phyloP scores from a whole-genome alignment of 2,329 filamentous ascomycete species.

The Aspergillus alliaceus region DNA sequence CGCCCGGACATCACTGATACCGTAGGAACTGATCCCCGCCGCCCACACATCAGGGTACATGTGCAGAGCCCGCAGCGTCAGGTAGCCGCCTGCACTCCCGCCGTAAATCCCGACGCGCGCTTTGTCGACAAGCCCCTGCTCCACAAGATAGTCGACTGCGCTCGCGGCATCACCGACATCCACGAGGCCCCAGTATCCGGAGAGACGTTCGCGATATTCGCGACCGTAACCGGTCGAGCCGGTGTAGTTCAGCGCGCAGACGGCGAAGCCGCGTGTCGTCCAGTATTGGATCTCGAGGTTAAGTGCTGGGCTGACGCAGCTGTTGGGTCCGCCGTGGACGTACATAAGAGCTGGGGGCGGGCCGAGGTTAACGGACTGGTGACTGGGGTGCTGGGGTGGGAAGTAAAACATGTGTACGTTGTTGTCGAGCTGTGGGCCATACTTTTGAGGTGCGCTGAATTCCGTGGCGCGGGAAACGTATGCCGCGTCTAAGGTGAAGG shows the following conservation, averaged over 20 bases:
- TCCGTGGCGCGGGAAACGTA: slow-evolving; percentile 32
- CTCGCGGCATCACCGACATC: slow-evolving; percentile 55
- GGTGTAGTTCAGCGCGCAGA: slow-evolving; percentile 53
- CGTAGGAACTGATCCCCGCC: slow-evolving; percentile 52
- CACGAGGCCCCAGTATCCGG: slow-evolving; percentile 52
- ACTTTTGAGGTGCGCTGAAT: slow-evolving; percentile 35
- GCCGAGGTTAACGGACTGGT: slow-evolving; percentile 29
- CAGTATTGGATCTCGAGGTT: slow-evolving; percentile 52
- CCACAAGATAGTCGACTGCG: slow-evolving; percentile 45
- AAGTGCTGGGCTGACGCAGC: slow-evolving; percentile 45
- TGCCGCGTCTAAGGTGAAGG: slow-evolving; percentile 4
- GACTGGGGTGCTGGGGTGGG: slow-evolving; percentile 51
- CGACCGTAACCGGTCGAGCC: slow-evolving; percentile 55
- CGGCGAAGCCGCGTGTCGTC: slow-evolving; percentile 56
- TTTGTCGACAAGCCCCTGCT: slow-evolving; percentile 36
- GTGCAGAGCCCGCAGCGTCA: slow-evolving; percentile 51
- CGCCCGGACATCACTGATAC: slow-evolving; percentile 52
- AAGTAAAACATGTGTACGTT: slow-evolving; percentile 50
- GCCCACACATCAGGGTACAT: slow-evolving; percentile 50
- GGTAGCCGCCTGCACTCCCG: slow-evolving; percentile 56
- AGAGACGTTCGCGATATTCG: slow-evolving; percentile 51
- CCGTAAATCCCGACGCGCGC: slow-evolving; percentile 51
- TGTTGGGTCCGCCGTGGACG: slow-evolving; percentile 55
- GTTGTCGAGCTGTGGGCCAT: slow-evolving; percentile 25
- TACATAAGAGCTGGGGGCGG: slow-evolving; percentile 49